These are phyloP conservation scores for Phytopythium chamaehyphon DNA, from an alignment of 352 stramenopile species.

Conservation along the genomic window DNA sequence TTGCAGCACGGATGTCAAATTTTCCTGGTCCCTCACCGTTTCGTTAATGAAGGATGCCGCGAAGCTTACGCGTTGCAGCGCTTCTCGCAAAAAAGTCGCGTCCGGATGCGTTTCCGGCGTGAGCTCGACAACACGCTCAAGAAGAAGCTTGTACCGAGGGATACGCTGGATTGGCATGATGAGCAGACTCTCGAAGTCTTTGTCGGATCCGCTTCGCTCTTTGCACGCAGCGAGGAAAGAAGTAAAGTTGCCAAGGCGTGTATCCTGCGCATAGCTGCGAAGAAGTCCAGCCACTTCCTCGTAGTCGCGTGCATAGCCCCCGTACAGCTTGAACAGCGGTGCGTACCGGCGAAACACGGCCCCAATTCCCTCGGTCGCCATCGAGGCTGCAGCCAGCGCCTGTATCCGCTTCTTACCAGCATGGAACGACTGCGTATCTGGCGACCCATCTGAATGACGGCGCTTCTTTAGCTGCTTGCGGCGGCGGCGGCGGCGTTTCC, in stretches of 20 bases:
- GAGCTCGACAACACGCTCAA: slow-evolving; percentile 74
- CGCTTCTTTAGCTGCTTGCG: not conserved
- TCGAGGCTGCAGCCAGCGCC: slow-evolving; percentile 25
- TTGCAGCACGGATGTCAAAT: slow-evolving; percentile 72
- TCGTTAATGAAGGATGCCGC: slow-evolving; percentile 82
- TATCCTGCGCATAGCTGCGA: slow-evolving; percentile 46
- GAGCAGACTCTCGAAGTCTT: slow-evolving; percentile 82
- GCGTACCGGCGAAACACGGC: slow-evolving; percentile 80
- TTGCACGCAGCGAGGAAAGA: slow-evolving; percentile 58
- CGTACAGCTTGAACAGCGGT: slow-evolving; percentile 81
- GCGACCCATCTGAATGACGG: not conserved
- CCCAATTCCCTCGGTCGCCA: slow-evolving; percentile 42
- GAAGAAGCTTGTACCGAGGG: slow-evolving; percentile 87
- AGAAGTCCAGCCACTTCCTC: slow-evolving; percentile 66
- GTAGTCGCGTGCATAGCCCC: slow-evolving; percentile 81
- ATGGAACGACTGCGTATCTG: not conserved
- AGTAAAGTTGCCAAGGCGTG: slow-evolving; percentile 37
- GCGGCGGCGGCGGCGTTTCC: not conserved
- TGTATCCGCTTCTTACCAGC: slow-evolving; percentile 4
- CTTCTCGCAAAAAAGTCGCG: slow-evolving; percentile 49
- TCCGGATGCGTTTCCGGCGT: slow-evolving; percentile 62
- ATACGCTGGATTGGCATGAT: slow-evolving; percentile 93
- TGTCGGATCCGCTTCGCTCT: slow-evolving; percentile 39
- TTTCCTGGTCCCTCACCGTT: slow-evolving; percentile 78
- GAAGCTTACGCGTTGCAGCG: slow-evolving; percentile 49